Conservation (phyloP, 495 filamentous ascomycete species). For the Parathielavia appendiculata region DNA sequence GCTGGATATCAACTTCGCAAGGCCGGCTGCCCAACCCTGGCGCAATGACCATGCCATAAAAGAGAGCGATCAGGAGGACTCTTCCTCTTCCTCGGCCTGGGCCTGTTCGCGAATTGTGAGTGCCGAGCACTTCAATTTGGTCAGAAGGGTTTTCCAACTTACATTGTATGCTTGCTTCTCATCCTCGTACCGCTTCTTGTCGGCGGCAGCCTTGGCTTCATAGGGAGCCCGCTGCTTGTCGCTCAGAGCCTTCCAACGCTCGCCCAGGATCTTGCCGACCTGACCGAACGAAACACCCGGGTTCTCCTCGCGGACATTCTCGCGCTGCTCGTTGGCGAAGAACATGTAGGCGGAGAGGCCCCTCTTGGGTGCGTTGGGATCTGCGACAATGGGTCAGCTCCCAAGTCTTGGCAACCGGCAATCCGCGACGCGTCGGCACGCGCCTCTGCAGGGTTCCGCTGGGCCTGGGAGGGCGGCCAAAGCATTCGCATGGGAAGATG, state of each 20-base stretch:
- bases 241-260: conserved; percentile 93
- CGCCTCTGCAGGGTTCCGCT: background rate
- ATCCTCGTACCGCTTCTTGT: conserved; percentile 98
- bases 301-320: conserved; percentile 97
- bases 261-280: conserved; percentile 94
- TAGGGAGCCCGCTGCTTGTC: conserved; percentile 88
- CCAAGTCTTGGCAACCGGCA: background rate
- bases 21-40: conserved; percentile 25
- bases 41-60: conserved; percentile 31
- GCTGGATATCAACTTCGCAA: conserved; percentile 27
- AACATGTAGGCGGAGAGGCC: conserved; percentile 99
- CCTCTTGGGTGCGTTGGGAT: conserved; percentile 98
- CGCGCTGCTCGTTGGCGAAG: conserved; percentile 98
- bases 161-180: conserved; percentile 93
- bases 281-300: conserved; percentile 96
- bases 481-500: background rate
- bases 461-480: no score
- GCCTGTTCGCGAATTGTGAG: conserved; percentile 26
- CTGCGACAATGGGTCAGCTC: conserved; percentile 42
- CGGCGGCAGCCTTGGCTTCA: conserved; percentile 86
- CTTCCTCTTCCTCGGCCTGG: conserved; percentile 49
- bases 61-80: conserved; percentile 32
- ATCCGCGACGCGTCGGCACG: background rate
- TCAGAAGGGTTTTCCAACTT: conserved; percentile 34
- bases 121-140: background rate